Percentiles rank a stretch among this genome's conserved stretches.
These are phyloP conservation scores for Scleroderma bovista DNA, from an alignment of 768 basidiomycete genomes.

Conservation along the genomic window DNA sequence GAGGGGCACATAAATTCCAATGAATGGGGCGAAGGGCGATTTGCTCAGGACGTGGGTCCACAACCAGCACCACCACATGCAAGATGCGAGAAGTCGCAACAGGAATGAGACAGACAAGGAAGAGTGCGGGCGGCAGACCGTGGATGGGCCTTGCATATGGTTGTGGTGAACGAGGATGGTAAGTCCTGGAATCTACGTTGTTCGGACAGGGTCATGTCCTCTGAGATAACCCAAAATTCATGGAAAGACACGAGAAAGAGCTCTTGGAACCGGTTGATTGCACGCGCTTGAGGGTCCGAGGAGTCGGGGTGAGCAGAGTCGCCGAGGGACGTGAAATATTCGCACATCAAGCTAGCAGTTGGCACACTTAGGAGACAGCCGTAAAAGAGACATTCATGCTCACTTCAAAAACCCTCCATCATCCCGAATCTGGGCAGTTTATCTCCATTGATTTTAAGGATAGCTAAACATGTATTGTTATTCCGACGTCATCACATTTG, in stretches of 20 bases:
- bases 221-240: constrained; percentile 94
- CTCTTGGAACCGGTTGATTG: constrained; percentile 97
- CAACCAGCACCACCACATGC: no score
- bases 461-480: constrained; percentile 47
- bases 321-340: constrained; percentile 90
- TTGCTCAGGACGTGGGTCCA: no score
- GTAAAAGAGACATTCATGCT: constrained; percentile 14
- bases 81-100: no score
- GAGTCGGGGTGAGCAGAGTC: constrained; percentile 92
- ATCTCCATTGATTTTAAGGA: constrained; percentile 96
- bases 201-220: constrained; percentile 87
- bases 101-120: no score
- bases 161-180: no score
- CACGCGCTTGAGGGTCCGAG: constrained; percentile 79
- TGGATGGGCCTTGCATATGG: no score
- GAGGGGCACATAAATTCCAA: no score
- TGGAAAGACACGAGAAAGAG: constrained; percentile 94
- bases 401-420: constrained; percentile 96
- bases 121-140: no score
- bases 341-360: constrained; percentile 74
- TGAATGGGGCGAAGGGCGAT: no score
- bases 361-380: neutral
- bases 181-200: constrained; percentile 76
- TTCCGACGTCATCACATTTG: neutral
- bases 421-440: constrained; percentile 85